Base-by-base conservation (phyloP, 805 yeast species). In the Hanseniaspora thailandica region DNA sequence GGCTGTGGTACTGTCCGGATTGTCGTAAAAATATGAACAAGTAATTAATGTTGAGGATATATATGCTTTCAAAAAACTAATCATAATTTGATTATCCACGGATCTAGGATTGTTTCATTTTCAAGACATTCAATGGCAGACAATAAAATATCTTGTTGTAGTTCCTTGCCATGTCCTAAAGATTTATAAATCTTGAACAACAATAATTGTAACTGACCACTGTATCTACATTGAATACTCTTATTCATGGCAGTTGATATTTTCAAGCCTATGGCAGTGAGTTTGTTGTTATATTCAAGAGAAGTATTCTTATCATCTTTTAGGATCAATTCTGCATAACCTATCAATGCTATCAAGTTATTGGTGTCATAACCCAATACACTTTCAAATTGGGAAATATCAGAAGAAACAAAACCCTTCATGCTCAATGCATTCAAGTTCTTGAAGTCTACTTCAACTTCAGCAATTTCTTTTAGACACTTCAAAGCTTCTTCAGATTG, bases 1-100 rank as follows among this genome's bases (percentile, higher is more conserved):
- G 93, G 19, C 83, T 84, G 46, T 90, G 98, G 98, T 89, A 80
- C 65, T 90, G 98, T 70, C 86, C 96, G 0, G 84, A 82, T 51
- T 89, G 97, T 71, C 67, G 66, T 39, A 70, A 68, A 45, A 68
- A 65, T 45, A 46, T 43, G 30, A 43, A 25, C 33, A 49, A 43
- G 36, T 28, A 23, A 34, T 31, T 23, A 17, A 40, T 25, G 17
- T n/a, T 13, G 25, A 22, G 13, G 7, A 41, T 25, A 30, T 34
- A 23, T 35, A 35, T 34, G 31, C 5, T 31, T n/a, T n/a, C n/a
- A n/a, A n/a, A n/a, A n/a, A n/a, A 48, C 2, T 20, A n/a, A 28
- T 43, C 19, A 40, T 25, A 50, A 50, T 43, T 50, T 50, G 13
- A 50, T 12, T 26, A 50, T 50, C 54, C 54, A 50, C 2, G 54